phyloP scores from a whole-genome alignment of 257 asterid genomes.

The Catharanthus roseus region DNA sequence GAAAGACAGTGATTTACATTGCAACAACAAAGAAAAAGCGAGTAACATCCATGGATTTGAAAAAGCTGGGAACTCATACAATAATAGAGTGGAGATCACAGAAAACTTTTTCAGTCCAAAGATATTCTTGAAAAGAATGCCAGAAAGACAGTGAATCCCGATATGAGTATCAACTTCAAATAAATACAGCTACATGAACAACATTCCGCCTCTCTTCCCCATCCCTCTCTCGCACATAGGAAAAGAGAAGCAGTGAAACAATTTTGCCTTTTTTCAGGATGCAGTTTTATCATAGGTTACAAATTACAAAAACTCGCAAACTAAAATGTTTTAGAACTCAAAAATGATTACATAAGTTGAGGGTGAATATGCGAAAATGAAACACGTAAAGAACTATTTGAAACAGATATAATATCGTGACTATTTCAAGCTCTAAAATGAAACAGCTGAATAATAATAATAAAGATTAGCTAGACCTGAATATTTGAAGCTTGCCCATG shows the following conservation, averaged over 20 bases:
- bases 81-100: not conserved
- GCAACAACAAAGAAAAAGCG: not conserved
- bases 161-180: not conserved
- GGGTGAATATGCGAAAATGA: not conserved
- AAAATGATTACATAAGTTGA: no score
- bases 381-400: not conserved
- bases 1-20: no score
- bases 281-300: not conserved
- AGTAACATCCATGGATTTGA: not conserved
- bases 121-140: not conserved
- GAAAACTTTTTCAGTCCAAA: no score
- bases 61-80: not conserved
- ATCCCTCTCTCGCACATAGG: not conserved
- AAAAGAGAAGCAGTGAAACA: not conserved
- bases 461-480: conserved; percentile 37
- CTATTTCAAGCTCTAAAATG: not conserved
- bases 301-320: not conserved
- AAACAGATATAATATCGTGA: not conserved
- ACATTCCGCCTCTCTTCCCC: not conserved
- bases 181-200: not conserved
- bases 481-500: conserved; percentile 47
- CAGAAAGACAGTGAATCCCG: not conserved
- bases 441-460: not conserved
- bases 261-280: not conserved
- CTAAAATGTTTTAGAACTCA: no score